phyloP scores from a whole-genome alignment of 305 asterid genomes.

The Euphrasia arctica region DNA sequence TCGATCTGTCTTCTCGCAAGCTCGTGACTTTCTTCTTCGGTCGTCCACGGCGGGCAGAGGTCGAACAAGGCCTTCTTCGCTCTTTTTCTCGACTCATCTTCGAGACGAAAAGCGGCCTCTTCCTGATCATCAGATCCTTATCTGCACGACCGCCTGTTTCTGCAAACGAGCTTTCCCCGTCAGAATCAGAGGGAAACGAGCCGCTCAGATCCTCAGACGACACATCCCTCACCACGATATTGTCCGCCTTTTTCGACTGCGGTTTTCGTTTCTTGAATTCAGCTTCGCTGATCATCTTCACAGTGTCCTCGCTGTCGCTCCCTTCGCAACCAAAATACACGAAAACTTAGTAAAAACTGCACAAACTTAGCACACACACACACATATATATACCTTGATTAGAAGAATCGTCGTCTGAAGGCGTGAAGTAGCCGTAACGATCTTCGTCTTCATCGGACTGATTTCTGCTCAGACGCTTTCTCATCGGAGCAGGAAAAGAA shows the following conservation, averaged over 20 bases:
- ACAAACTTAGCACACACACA: too few relatives aligned
- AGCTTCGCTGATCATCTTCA: constrained; percentile 25
- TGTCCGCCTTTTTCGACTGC: background rate
- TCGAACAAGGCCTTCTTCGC: too few relatives aligned
- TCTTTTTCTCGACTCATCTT: too few relatives aligned
- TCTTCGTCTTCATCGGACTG: background rate
- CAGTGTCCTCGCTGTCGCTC: constrained; percentile 18
- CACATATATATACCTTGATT: background rate
- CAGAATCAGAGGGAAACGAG: background rate
- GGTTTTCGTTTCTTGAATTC: constrained; percentile 20
- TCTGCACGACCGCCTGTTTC: constrained; percentile 24
- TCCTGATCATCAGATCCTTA: constrained; percentile 17
- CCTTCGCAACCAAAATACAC: constrained; percentile 17
- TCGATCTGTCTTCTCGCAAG: background rate
- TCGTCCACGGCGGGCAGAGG: background rate
- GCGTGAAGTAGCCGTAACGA: background rate
- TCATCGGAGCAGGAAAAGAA: too few relatives aligned
- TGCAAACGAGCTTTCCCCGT: constrained; percentile 9
- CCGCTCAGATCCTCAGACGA: background rate
- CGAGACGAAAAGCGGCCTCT: background rate
- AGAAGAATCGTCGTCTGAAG: constrained; percentile 2
- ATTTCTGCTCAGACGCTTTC: too few relatives aligned
- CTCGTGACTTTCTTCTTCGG: constrained; percentile 9
- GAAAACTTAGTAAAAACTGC: background rate
- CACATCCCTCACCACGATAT: constrained; percentile 6